These are phyloP conservation scores for Lactarius quietus DNA, from an alignment of 768 basidiomycete genomes.

Conservation along the genomic window DNA sequence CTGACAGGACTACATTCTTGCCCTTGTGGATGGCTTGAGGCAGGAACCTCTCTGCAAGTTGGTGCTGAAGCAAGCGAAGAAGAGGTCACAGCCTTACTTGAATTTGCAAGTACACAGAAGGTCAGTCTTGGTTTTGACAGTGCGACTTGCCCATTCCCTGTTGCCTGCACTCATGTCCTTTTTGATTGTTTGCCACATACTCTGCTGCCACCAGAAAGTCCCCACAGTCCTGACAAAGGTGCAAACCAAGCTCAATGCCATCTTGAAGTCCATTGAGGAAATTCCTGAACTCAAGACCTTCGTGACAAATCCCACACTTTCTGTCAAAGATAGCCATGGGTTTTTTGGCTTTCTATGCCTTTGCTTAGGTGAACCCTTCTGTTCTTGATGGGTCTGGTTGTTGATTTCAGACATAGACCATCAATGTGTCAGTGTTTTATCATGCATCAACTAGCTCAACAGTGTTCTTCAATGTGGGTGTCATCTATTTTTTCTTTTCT, in stretches of 20 bases:
- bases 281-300: slow-evolving; percentile 65
- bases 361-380: slow-evolving; percentile 75
- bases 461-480: slow-evolving; percentile 74
- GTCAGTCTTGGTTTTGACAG: slow-evolving; percentile 37
- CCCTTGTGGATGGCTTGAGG: slow-evolving; percentile 59
- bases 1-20: slow-evolving; percentile 42
- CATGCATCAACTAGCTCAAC: slow-evolving; percentile 94
- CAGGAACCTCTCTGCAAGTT: slow-evolving; percentile 61
- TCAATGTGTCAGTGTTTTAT: slow-evolving; percentile 93
- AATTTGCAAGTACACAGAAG: slow-evolving; percentile 45
- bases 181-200: slow-evolving; percentile 55
- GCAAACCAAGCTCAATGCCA: slow-evolving; percentile 72
- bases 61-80: slow-evolving; percentile 38
- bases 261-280: slow-evolving; percentile 66
- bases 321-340: slow-evolving; percentile 72
- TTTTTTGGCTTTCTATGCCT: slow-evolving; percentile 59
- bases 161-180: neutral
- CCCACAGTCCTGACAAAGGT: slow-evolving; percentile 77
- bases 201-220: slow-evolving; percentile 81
- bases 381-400: slow-evolving; percentile 87
- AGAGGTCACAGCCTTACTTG: slow-evolving; percentile 43
- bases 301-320: slow-evolving; percentile 89
- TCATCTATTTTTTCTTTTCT: slow-evolving; percentile 3
- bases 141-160: slow-evolving; percentile 32
- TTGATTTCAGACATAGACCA: slow-evolving; percentile 99